These are phyloP conservation scores for Fistulina hepatica DNA, from an alignment of 1,284 basidiomycete species.

Conservation along the genomic window DNA sequence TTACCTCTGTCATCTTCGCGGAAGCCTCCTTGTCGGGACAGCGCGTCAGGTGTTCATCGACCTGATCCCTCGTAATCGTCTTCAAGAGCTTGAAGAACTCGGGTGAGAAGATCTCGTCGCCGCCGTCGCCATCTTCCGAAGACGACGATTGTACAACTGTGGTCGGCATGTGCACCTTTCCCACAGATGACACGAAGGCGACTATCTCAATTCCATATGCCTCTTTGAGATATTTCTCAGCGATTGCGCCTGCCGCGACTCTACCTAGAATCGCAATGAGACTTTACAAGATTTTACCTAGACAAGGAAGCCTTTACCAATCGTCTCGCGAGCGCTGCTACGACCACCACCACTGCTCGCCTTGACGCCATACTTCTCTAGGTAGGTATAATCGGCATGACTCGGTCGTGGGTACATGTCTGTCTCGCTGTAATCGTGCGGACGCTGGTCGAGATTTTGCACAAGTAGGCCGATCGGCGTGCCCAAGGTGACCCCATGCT, in stretches of 20 bases:
- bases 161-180: constrained; percentile 77
- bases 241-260: constrained; percentile 96
- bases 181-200: constrained; percentile 94
- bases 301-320: constrained; percentile 43
- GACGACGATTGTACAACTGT: constrained; percentile 31
- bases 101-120: constrained; percentile 71
- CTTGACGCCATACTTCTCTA: constrained; percentile 96
- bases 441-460: constrained; percentile 96
- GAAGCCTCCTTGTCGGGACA: constrained; percentile 89
- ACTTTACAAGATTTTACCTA: not conserved
- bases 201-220: constrained; percentile 92
- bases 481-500: constrained; percentile 91
- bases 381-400: constrained; percentile 98
- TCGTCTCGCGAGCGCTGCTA: constrained; percentile 92
- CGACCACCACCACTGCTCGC: constrained; percentile 94
- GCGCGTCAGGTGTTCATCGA: constrained; percentile 82
- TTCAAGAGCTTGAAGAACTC: constrained; percentile 79
- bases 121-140: constrained; percentile 41
- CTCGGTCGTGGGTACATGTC: constrained; percentile 95
- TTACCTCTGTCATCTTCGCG: constrained; percentile 81
- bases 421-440: constrained; percentile 97
- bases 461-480: constrained; percentile 96
- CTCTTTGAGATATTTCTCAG: constrained; percentile 88
- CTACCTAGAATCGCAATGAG: constrained; percentile 43
- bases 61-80: constrained; percentile 76